Base-by-base conservation (phyloP, 768 basidiomycete species). In the Fomitopsis serialis region DNA sequence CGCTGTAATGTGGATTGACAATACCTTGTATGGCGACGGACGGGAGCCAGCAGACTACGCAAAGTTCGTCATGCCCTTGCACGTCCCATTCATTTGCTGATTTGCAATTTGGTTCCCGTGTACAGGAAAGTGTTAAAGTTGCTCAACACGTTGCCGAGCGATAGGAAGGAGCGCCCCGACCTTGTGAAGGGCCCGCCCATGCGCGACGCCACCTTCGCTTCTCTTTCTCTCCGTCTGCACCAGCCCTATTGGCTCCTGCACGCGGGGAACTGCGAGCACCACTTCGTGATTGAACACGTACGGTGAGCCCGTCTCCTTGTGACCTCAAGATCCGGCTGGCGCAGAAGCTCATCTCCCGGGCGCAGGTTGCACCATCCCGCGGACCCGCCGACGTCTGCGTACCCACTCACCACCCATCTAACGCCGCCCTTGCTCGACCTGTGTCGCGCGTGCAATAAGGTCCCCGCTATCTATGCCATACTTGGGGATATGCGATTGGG, bases 161-260 rank as follows among this genome's bases (percentile, higher is more conserved):
- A 54, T 35, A 42, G 66, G 68, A 70, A 56, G 66, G 70, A 63
- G 54, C 64, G 60, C 36, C 57, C 55, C 44, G 42, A 50, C 43
- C 22, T 66, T 76, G 17, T 67, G 54, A 52, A 78, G 73, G 61
- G 78, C 72, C 13, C 50, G 9, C 61, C 76, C 3, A 72, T 85
- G 62, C 62, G 70, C 50, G 73, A 81, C 50, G 80, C 80, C 8
- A 51, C 63, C 9, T 69, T 92, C 37, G 66, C 72, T 1, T 77
- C 81, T 1, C 75, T 92, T 22, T 68, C 73, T 3, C 66, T 92
- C 21, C 78, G 84, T 29, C 66, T 89, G 35, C 79, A 88, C 58
- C 76, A 86, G 61, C 92, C 92, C 0, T 92, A 93, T 58, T 90
- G 87, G 82, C 70, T 92, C 51, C 71, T 92, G 17, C 91, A 93